These are phyloP conservation scores for Pseudocercospora fijiensis DNA, from an alignment of 2,329 filamentous ascomycete species.

Conservation along the genomic window DNA sequence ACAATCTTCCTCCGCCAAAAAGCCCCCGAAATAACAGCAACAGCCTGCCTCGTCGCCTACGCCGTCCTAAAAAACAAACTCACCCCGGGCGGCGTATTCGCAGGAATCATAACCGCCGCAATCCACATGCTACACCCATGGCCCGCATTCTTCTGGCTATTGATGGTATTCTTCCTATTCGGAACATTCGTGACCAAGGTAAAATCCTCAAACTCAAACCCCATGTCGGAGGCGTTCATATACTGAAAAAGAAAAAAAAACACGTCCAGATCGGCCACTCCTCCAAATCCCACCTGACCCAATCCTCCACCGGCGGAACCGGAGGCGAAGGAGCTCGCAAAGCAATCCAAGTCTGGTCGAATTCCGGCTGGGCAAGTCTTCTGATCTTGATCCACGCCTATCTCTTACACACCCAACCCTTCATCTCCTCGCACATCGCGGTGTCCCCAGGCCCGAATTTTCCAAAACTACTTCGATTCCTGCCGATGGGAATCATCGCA, in stretches of 20 bases:
- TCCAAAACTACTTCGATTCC: conserved; percentile 40
- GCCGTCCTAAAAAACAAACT: conserved; percentile 56
- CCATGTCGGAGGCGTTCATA: too few species aligned
- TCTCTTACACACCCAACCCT: conserved; percentile 39
- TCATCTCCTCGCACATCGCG: conserved; percentile 35
- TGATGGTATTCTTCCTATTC: conserved; percentile 81
- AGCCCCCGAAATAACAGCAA: conserved; percentile 34
- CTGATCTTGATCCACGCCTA: conserved; percentile 55
- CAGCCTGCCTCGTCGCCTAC: conserved; percentile 47
- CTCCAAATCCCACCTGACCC: conserved; percentile 76
- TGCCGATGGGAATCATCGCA: conserved; percentile 52
- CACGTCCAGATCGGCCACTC: conserved; percentile 76
- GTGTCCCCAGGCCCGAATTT: conserved; percentile 43
- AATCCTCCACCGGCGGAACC: conserved; percentile 68
- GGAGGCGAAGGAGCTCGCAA: conserved; percentile 81
- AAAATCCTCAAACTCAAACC: too few species aligned
- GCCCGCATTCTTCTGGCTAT: conserved; percentile 82
- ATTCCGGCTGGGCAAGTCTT: conserved; percentile 75
- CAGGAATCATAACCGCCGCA: conserved; percentile 69
- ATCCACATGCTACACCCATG: conserved; percentile 90
- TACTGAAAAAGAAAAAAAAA: too few species aligned
- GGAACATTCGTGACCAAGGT: conserved; percentile 84
- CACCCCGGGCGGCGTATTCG: conserved; percentile 71
- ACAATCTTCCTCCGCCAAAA: conserved; percentile 27
- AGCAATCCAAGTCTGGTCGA: conserved; percentile 86